These are phyloP conservation scores for Venturia aucupariae DNA, from an alignment of 2,329 filamentous ascomycete genomes.

Conservation along the genomic window DNA sequence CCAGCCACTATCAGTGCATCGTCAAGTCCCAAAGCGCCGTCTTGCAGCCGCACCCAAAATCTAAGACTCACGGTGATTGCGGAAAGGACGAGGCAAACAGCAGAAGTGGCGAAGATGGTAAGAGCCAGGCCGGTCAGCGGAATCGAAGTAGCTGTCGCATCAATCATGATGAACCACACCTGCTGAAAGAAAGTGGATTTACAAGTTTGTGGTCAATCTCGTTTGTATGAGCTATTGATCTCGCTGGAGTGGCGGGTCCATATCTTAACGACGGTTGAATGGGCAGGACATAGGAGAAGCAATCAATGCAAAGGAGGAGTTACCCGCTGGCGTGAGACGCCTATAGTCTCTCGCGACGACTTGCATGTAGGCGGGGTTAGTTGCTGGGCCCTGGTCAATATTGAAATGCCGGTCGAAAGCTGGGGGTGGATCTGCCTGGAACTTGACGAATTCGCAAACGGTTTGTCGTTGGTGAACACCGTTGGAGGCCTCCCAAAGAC, in stretches of 20 bases:
- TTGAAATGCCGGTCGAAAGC: not conserved
- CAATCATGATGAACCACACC: not conserved
- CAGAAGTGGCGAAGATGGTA: not conserved
- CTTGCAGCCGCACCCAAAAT: not conserved
- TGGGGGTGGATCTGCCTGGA: not conserved
- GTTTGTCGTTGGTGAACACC: not conserved
- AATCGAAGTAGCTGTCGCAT: not conserved
- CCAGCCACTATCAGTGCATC: not conserved
- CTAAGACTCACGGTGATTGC: not conserved
- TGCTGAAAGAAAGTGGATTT: not conserved
- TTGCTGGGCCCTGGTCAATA: not conserved
- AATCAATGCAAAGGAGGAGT: not conserved
- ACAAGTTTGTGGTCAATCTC: not conserved
- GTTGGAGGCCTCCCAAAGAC: not conserved
- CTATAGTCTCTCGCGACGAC: not conserved
- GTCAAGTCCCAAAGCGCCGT: not conserved
- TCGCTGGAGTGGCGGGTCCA: not conserved
- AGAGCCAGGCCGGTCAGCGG: not conserved
- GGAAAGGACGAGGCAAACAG: not conserved
- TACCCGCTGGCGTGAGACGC: not conserved
- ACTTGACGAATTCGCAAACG: not conserved
- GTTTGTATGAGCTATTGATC: not conserved
- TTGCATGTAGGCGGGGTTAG: not conserved
- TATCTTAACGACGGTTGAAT: not conserved
- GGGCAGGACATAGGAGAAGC: not conserved